Evolutionary conservation across 202 grass and related monocot species (phyloP).

Genomic region (Setaria viridis): DNA sequence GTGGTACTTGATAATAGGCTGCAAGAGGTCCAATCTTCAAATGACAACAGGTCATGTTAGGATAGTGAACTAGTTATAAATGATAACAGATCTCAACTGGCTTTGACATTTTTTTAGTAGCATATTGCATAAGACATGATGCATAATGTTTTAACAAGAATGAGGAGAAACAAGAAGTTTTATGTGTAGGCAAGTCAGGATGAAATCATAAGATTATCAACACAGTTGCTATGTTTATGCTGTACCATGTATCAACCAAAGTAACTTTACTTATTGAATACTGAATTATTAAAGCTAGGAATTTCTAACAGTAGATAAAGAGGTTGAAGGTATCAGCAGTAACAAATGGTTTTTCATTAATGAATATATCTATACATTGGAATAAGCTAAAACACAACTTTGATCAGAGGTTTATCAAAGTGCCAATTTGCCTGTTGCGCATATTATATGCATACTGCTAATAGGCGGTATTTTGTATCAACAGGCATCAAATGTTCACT

Average conservation of each 20-base stretch:
- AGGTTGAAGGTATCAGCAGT: constrained; percentile 7
- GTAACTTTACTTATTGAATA: constrained; percentile 32
- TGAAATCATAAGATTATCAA: constrained; percentile 22
- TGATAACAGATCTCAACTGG: constrained; percentile 16
- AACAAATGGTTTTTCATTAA: constrained; percentile 21
- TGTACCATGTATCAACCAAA: not conserved
- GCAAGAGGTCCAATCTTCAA: constrained; percentile 76
- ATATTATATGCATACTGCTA: not conserved
- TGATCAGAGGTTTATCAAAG: constrained; percentile 16
- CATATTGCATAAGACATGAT: constrained; percentile 28
- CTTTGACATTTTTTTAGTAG: constrained; percentile 27
- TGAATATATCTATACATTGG: constrained; percentile 2
- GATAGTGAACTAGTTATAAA: not conserved
- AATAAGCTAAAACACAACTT: constrained; percentile 10
- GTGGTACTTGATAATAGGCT: constrained; percentile 92
- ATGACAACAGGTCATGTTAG: constrained; percentile 44
- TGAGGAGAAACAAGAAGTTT: not conserved
- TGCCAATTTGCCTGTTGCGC: not conserved
- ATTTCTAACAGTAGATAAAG: constrained; percentile 8
- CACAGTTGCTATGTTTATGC: not conserved
- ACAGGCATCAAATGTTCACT: constrained; percentile 1
- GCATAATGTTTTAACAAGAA: not conserved
- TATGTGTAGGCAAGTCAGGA: constrained; percentile 24
- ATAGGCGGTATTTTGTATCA: constrained; percentile 21
- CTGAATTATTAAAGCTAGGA: not conserved